Base-by-base conservation (phyloP, 23 red algal species). In the Gracilaria domingensis region DNA sequence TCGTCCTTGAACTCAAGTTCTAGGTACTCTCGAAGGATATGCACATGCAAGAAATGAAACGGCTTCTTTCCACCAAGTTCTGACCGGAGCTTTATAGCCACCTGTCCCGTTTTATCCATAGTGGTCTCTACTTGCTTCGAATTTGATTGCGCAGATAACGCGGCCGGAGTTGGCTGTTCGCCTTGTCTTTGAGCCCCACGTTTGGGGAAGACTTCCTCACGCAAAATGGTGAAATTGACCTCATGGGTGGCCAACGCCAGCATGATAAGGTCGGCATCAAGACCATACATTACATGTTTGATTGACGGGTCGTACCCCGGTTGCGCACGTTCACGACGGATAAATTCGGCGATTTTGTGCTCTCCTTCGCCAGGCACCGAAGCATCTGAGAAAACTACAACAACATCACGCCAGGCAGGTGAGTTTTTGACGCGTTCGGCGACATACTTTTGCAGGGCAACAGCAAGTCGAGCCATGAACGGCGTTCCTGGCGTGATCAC, bases 231-330 rank as follows among this genome's bases (percentile, higher is more conserved):
- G 83, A 99, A 99, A 67, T 99, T 57, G 32, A 86, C 76, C 49
- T 99, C 97, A 59, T 99, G 97, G 0, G 97, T 99, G 7, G 95
- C 97, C 79, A 99, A 78, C 20, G 94, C 97, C 23, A 99, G 69
- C 97, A 99, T 99, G 66, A 99, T 99, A 45, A 99, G 75, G 77
- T 99, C 97, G 20, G 97, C 97, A 77, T 99, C 97, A 70, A 99
- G 93, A n/a, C 97, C 97, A 76, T 99, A 99, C 84, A 99, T 86
- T n/a, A 96, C 94, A 83, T 99, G 97, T 30, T 64, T 49, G 18
- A 92, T 71, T 12, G 84, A 71, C 6, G 85, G 79, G 32, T 96
- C 74, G 53, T 96, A 96, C 12, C 87, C 90, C 0, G 61, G 53
- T 70, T 94, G 79, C 12, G 86, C 32, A 40, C 95, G 81, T 79